Evolutionary conservation across 2,329 filamentous ascomycete genomes (phyloP).

Genomic region (Pseudogymnoascus sp.): DNA sequence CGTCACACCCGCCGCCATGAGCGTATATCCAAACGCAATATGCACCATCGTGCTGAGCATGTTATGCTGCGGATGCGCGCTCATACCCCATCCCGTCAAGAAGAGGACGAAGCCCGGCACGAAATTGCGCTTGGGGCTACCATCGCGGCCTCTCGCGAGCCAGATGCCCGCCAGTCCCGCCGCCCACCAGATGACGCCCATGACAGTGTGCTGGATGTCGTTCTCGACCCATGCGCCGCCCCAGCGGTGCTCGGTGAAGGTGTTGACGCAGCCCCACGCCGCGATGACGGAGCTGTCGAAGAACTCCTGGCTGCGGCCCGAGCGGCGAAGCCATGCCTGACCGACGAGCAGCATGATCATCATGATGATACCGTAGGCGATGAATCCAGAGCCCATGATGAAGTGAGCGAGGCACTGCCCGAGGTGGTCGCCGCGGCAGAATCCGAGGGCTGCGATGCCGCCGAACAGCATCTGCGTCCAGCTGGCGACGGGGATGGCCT

Average conservation of each 20-base stretch:
- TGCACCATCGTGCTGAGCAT: slow-evolving; percentile 84
- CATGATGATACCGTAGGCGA: slow-evolving; percentile 83
- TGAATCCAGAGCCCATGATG: slow-evolving; percentile 97
- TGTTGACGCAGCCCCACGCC: slow-evolving; percentile 94
- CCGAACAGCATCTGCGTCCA: slow-evolving; percentile 97
- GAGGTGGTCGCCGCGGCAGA: slow-evolving; percentile 84
- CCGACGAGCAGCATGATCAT: slow-evolving; percentile 82
- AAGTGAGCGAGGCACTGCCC: slow-evolving; percentile 95
- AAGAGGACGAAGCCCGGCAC: slow-evolving; percentile 87
- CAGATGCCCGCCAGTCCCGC: slow-evolving; percentile 87
- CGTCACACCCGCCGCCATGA: slow-evolving; percentile 81
- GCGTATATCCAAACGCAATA: slow-evolving; percentile 82
- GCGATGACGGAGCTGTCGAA: slow-evolving; percentile 89
- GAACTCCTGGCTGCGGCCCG: slow-evolving; percentile 89
- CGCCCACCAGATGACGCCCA: slow-evolving; percentile 99
- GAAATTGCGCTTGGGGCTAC: slow-evolving; percentile 83
- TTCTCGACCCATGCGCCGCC: slow-evolving; percentile 82
- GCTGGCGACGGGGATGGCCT: slow-evolving; percentile 73
- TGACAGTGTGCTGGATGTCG: slow-evolving; percentile 96
- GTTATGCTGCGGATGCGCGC: slow-evolving; percentile 76
- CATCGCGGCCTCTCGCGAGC: slow-evolving; percentile 78
- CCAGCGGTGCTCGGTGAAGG: slow-evolving; percentile 96
- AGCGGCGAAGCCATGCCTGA: slow-evolving; percentile 75
- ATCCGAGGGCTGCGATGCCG: slow-evolving; percentile 84
- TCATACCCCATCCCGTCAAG: slow-evolving; percentile 94